Evolutionary conservation across 768 basidiomycete species (phyloP).

Genomic region (Agaricus sinodeliciosus): DNA sequence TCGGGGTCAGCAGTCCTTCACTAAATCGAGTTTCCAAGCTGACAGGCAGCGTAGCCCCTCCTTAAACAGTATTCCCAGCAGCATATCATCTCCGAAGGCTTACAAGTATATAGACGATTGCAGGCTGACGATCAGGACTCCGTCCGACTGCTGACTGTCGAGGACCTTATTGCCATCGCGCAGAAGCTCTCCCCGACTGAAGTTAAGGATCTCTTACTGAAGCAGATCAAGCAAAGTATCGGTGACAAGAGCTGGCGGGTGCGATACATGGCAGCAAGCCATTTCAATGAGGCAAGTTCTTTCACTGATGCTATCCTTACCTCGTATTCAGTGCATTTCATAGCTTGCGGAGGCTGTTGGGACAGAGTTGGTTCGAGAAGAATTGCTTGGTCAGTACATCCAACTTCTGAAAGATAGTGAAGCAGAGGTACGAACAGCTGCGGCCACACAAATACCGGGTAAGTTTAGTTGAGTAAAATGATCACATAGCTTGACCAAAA

Average conservation of each 20-base stretch:
- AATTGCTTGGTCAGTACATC: constrained; percentile 89
- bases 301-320: not conserved
- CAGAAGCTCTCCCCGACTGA: constrained; percentile 80
- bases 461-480: constrained; percentile 15
- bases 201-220: constrained; percentile 83
- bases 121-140: constrained; percentile 98
- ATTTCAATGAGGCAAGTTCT: constrained; percentile 82
- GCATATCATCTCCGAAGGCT: constrained; percentile 78
- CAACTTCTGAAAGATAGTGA: constrained; percentile 96
- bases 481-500: constrained; percentile 1
- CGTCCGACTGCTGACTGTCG: constrained; percentile 90
- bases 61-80: constrained; percentile 72
- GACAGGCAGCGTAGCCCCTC: constrained; percentile 50
- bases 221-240: constrained; percentile 83
- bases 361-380: constrained; percentile 84
- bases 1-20: constrained; percentile 62
- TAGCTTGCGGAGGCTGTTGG: constrained; percentile 92
- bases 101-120: constrained; percentile 90
- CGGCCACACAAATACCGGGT: constrained; percentile 96
- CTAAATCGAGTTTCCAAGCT: constrained; percentile 1
- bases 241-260: constrained; percentile 98
- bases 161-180: constrained; percentile 91
- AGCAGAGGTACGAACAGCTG: constrained; percentile 96
- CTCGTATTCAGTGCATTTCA: not conserved
- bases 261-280: constrained; percentile 95